Evolutionary conservation across 495 filamentous ascomycete genomes (phyloP).

Genomic region (Penicillium chermesinum): DNA sequence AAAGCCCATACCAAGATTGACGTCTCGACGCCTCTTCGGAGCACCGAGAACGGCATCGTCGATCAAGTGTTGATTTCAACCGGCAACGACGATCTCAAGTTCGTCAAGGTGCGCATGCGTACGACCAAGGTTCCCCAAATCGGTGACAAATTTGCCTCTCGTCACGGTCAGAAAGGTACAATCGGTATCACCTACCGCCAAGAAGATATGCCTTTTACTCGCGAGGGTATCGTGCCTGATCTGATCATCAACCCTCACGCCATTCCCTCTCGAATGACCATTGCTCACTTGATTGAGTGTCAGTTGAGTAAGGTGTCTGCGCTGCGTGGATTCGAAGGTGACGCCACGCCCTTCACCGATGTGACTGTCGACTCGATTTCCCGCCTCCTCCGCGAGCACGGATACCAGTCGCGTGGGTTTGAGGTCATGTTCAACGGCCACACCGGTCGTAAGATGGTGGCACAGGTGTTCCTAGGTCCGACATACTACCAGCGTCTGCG

Average conservation of each 20-base stretch:
- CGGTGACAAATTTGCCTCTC: slow-evolving; percentile 98
- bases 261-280: slow-evolving; percentile 99
- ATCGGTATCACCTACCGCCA: slow-evolving; percentile 97
- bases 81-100: slow-evolving; percentile 74
- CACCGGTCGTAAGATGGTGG: slow-evolving; percentile 84
- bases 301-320: slow-evolving; percentile 91
- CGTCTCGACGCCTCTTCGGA: slow-evolving; percentile 87
- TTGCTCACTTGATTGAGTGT: slow-evolving; percentile 99
- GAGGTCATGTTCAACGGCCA: slow-evolving; percentile 99
- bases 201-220: slow-evolving; percentile 98
- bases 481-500: slow-evolving; percentile 98
- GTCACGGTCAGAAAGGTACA: slow-evolving; percentile 98
- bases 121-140: slow-evolving; percentile 98
- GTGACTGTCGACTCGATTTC: slow-evolving; percentile 96
- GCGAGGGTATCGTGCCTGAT: slow-evolving; percentile 86
- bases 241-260: slow-evolving; percentile 99
- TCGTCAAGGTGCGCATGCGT: slow-evolving; percentile 94
- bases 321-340: slow-evolving; percentile 86
- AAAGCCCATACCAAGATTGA: slow-evolving; percentile 88
- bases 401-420: slow-evolving; percentile 94
- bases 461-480: slow-evolving; percentile 93
- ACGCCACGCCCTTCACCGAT: slow-evolving; percentile 96
- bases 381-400: slow-evolving; percentile 77
- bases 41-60: slow-evolving; percentile 93
- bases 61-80: slow-evolving; percentile 91